Base-by-base conservation (phyloP, 2,329 filamentous ascomycete genomes). In the Rhynchosporium graminicola region DNA sequence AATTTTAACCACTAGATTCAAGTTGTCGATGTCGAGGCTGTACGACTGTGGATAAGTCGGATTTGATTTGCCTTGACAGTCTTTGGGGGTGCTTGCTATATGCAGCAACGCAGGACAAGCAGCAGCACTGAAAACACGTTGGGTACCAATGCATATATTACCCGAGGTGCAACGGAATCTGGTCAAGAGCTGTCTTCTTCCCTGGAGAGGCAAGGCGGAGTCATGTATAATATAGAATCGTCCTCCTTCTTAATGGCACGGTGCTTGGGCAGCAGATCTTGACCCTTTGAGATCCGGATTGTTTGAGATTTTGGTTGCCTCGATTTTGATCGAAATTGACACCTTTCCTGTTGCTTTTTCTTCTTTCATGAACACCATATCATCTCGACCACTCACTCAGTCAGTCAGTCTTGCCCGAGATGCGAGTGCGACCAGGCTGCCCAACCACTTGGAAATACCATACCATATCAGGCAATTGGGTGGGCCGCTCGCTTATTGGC, bases 211-310 rank as follows among this genome's bases (percentile, higher is more conserved):
- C 51, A 42, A 54, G 51, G 51, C 51, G 20, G 51, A 51, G 47
- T 54, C 20, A 57, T 43, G 58, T 66, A 64, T 64, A 65, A 60
- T 60, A 62, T 45, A 57, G 43, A 51, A n/a, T 54, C 52, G 42
- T 15, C 33, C n/a, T 64, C 63, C 62, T 43, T 46, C 20, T 46
- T 26, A 20, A 20, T 20, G 20, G 20, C 15, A 20, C 42, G n/a
- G 43, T n/a, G n/a, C 54, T 57, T 56, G 42, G 57, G 57, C 59
- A 61, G 55, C 43, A 47, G 52, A 54, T 65, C 48, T 47, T 57
- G 54, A 57, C 59, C 45, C 9, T 63, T 61, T 60, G n/a, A 46
- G 54, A 13, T 47, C 5, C 9, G 15, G 10, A 20, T 50, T 29
- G 6, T 31, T 46, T 13, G 54, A 5, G n/a, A 51, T 38, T 57